Percentiles rank a stretch among this genome's conserved stretches.
Conservation (phyloP, 345 rosid genomes). For the Salix suchowensis region DNA sequence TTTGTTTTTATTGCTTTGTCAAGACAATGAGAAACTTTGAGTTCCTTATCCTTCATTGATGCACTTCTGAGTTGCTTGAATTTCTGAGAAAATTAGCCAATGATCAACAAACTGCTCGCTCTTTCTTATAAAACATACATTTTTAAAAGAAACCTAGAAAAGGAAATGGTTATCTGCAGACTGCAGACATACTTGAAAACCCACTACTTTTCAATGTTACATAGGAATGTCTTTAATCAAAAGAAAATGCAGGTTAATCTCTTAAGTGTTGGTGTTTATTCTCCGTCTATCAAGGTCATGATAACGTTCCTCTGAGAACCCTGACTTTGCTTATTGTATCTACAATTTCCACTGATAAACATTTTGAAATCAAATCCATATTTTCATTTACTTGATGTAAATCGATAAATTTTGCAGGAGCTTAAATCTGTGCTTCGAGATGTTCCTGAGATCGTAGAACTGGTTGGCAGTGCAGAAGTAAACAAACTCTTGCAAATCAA, state of each 20-base stretch:
- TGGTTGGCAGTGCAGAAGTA: constrained; percentile 60
- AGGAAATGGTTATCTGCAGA: not conserved
- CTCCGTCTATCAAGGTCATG: not conserved
- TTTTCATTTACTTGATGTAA: constrained; percentile 1
- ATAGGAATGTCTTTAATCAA: not conserved
- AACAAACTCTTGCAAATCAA: constrained; percentile 42
- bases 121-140: not conserved
- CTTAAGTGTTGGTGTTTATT: not conserved
- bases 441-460: constrained; percentile 77
- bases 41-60: not conserved
- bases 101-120: not conserved
- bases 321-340: not conserved
- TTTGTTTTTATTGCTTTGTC: not conserved
- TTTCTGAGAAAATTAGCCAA: not conserved
- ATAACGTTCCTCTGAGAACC: not conserved
- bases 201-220: not conserved
- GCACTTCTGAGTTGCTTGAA: not conserved
- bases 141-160: not conserved
- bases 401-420: constrained; percentile 48
- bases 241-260: not conserved
- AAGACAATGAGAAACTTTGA: not conserved
- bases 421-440: constrained; percentile 67
- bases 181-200: not conserved
- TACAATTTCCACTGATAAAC: not conserved
- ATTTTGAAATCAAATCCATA: not conserved